Conservation (phyloP, 768 basidiomycete species). For the Boletus eberwhitei region DNA sequence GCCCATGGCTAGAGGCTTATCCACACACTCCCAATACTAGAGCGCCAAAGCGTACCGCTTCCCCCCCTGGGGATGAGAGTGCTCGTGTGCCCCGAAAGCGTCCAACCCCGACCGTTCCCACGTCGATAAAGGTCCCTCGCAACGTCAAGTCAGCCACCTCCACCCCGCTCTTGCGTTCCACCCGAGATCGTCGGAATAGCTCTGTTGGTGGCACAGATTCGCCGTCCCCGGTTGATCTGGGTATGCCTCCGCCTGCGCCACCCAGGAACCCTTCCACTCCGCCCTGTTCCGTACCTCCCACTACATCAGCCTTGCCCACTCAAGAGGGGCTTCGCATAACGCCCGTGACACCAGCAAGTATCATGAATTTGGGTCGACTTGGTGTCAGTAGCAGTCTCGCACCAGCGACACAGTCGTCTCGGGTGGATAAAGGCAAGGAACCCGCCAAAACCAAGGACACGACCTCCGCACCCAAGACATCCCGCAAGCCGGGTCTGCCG, state of each 20-base stretch:
- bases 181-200: constrained; percentile 42
- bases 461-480: constrained; percentile 16
- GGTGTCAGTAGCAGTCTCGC: constrained; percentile 48
- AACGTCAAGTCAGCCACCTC: constrained; percentile 51
- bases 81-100: constrained; percentile 49
- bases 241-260: constrained; percentile 83
- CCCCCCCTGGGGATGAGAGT: constrained; percentile 53
- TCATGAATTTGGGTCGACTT: constrained; percentile 82
- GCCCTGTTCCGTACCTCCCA: constrained; percentile 4
- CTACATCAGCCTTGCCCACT: constrained; percentile 2
- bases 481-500: constrained; percentile 29
- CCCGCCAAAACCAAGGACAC: constrained; percentile 29
- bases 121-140: constrained; percentile 24
- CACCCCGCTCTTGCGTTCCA: constrained; percentile 53
- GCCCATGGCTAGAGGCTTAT: constrained; percentile 73
- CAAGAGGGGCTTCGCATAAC: constrained; percentile 39
- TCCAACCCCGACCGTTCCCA: constrained; percentile 39
- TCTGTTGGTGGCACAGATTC: constrained; percentile 50
- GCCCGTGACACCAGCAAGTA: constrained; percentile 87
- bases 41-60: constrained; percentile 50
- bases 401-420: constrained; percentile 24
- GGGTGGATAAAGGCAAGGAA: constrained; percentile 28
- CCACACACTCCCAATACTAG: constrained; percentile 33
- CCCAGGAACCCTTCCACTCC: constrained; percentile 30
- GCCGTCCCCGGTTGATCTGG: constrained; percentile 83